Base-by-base conservation (phyloP, 257 asterid genomes). In the Ajuga chamaepitys region DNA sequence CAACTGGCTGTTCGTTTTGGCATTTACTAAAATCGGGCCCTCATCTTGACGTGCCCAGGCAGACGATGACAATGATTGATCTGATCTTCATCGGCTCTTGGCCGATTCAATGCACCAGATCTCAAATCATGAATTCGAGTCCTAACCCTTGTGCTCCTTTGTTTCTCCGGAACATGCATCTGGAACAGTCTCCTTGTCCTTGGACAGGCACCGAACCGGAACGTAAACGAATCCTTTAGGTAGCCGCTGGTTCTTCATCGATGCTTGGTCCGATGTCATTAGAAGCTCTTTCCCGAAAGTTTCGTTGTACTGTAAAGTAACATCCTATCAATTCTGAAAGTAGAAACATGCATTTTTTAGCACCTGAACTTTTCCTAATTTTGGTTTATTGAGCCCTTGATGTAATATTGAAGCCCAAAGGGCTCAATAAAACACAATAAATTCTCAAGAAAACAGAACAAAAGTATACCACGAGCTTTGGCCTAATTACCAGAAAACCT, bases 231-330 rank as follows among this genome's bases (percentile, higher is more conserved):
- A 88, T 62, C 95, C 98, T 63, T 88, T 86, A 5, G 98, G 98
- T 32, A 88, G 77, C 68, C 95, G 85, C 71, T 86, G 96, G 58
- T 91, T 91, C 82, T 82, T 91, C 85, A 86, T 67, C 3, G 96
- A 76, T 54, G 98, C 96, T 81, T 88, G 96, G 77, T 91, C 96
- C 22, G 98, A 88, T 42, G 98, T 91, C 96, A 91, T 88, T 37
- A 85, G 74, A 25, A 92, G 78, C 82, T 92, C 98, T 71, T 85
- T 88, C 47, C 80, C 96, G 65, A 92, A 85, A 13, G 93, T 85
- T 74, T 89, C 98, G 5, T 76, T 52, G 70, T 84, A 83, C 95
- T 88, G 86, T 58, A 74, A 30, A 55, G 40, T 40, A 57, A 40
- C 9, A 72, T 63, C 40, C 21, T 21, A 68, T 41, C 18, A 42